These are phyloP conservation scores for Dactylellina cionopaga DNA, from an alignment of 2,329 filamentous ascomycete species.

Conservation along the genomic window DNA sequence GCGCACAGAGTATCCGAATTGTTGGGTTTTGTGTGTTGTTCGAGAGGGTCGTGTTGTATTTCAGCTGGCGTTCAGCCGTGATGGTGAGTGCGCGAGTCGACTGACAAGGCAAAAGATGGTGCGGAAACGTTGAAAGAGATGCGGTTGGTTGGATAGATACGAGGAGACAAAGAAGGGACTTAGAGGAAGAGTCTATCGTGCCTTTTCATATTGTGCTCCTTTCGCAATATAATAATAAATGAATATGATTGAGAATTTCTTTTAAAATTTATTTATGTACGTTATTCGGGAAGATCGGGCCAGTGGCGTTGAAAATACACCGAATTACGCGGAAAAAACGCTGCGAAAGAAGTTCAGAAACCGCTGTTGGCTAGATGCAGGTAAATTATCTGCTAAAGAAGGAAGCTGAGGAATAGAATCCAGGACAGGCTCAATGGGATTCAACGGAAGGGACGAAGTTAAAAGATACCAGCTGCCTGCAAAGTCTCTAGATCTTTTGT, in stretches of 20 bases:
- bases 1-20: neutral
- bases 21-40: conserved; percentile 12
- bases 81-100: neutral
- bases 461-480: neutral
- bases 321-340: conserved; percentile 37
- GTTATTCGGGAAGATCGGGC: conserved; percentile 17
- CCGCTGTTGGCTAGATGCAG: no score
- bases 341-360: conserved; percentile 2
- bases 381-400: conserved; percentile 11
- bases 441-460: conserved; percentile 4
- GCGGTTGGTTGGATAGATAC: no score
- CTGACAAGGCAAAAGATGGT: neutral
- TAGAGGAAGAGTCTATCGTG: no score
- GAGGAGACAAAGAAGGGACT: no score
- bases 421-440: conserved; percentile 8
- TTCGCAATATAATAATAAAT: no score
- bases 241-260: no score
- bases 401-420: conserved; percentile 5
- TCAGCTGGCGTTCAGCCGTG: neutral
- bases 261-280: neutral
- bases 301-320: conserved; percentile 25
- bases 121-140: no score
- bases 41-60: neutral
- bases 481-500: neutral
- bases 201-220: conserved; percentile 6